phyloP scores from a whole-genome alignment of 1,284 basidiomycete genomes.

The Malassezia vespertilionis region DNA sequence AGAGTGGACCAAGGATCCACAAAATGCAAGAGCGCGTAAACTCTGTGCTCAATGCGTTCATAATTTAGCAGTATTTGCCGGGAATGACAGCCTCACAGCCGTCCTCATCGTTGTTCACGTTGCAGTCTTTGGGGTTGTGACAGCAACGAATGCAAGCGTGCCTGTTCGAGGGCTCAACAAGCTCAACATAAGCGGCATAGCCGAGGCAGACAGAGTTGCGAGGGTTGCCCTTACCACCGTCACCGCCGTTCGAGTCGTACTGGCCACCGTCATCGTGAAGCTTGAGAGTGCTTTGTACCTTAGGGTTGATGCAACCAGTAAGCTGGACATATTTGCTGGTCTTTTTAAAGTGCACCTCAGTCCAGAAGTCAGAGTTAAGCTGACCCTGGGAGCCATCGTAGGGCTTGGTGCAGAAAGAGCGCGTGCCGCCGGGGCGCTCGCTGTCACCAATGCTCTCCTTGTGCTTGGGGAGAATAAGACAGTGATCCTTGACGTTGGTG shows the following conservation, averaged over 20 bases:
- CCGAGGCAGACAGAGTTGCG: slow-evolving; percentile 27
- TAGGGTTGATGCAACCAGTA: slow-evolving; percentile 24
- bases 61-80: slow-evolving; percentile 18
- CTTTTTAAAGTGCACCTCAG: slow-evolving; percentile 21
- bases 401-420: slow-evolving; percentile 13
- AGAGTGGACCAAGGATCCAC: too few relatives aligned
- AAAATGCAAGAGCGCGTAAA: too few relatives aligned
- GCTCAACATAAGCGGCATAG: slow-evolving; percentile 37
- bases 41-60: too few relatives aligned
- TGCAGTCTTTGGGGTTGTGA: slow-evolving; percentile 22
- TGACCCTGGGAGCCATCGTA: slow-evolving; percentile 14
- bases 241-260: slow-evolving; percentile 42
- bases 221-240: slow-evolving; percentile 39
- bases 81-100: slow-evolving; percentile 21
- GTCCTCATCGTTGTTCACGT: slow-evolving; percentile 15
- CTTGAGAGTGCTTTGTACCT: slow-evolving; percentile 16
- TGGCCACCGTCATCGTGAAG: slow-evolving; percentile 36
- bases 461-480: slow-evolving; percentile 16
- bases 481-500: slow-evolving; percentile 16
- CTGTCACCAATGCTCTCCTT: slow-evolving; percentile 15
- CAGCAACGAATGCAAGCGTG: slow-evolving; percentile 43
- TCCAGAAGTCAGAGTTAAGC: slow-evolving; percentile 17
- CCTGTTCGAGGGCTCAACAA: slow-evolving; percentile 33
- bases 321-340: slow-evolving; percentile 18
- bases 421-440: slow-evolving; percentile 15